Evolutionary conservation across 1,284 basidiomycete species (phyloP).

Genomic region (Gomphus bonarii): DNA sequence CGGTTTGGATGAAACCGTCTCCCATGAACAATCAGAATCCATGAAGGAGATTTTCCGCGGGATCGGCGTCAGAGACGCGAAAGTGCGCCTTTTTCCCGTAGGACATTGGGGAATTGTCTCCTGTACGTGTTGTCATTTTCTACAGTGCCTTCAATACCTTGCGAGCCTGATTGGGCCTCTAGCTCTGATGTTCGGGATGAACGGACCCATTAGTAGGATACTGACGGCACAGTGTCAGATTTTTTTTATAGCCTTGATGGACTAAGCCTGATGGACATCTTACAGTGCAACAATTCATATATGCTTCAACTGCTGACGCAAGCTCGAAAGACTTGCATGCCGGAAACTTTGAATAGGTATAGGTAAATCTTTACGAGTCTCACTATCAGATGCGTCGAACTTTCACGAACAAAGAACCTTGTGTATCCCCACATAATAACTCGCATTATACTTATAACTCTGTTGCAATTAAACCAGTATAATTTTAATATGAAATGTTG

Average conservation of each 20-base stretch:
- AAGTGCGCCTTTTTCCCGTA: constrained; percentile 6
- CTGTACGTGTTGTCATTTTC: background rate
- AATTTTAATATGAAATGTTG: no score
- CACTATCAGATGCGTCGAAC: no score
- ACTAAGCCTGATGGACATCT: background rate
- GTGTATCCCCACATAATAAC: no score
- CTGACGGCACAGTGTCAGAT: constrained; percentile 5
- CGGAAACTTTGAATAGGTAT: background rate
- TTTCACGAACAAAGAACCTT: no score
- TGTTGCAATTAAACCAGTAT: no score
- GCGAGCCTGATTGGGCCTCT: background rate
- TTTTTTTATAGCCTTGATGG: background rate
- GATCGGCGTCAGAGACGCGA: constrained; percentile 2
- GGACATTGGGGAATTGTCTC: constrained; percentile 11
- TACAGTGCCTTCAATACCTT: background rate
- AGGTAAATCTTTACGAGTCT: background rate
- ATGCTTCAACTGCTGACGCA: background rate
- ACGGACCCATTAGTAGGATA: constrained; percentile 3
- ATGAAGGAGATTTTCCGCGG: constrained; percentile 12
- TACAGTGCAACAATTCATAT: constrained; percentile 1
- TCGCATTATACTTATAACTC: no score
- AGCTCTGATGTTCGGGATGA: constrained; percentile 10
- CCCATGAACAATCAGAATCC: constrained; percentile 9
- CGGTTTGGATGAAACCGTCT: constrained; percentile 8
- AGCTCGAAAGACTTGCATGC: background rate